Evolutionary conservation across 345 rosid genomes (phyloP).

Genomic region (Salix brachista): DNA sequence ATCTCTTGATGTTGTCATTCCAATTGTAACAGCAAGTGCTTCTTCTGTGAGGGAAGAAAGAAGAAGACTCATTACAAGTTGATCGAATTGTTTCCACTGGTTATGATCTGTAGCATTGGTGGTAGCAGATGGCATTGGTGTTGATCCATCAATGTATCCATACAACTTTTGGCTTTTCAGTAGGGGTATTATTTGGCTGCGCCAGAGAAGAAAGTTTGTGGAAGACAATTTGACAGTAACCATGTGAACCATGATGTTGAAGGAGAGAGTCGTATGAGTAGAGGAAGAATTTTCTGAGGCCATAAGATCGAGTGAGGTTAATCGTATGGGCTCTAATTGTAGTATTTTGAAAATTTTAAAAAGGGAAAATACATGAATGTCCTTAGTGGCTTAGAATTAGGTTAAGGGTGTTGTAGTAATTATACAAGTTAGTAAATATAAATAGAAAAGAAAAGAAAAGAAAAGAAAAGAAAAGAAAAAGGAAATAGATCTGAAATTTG

Average conservation of each 20-base stretch:
- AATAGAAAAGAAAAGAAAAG: no score
- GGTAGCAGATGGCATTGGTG: accelerated
- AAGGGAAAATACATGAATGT: no score
- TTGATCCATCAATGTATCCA: background rate
- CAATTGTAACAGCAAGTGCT: background rate
- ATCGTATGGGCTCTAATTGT: background rate
- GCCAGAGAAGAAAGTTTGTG: background rate
- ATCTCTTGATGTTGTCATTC: background rate
- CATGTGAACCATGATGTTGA: background rate
- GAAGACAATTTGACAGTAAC: background rate
- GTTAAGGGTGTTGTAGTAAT: no score
- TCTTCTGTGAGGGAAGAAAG: background rate
- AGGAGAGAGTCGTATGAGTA: background rate
- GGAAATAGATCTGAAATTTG: no score
- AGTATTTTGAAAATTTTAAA: no score
- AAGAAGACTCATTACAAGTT: background rate
- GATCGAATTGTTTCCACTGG: background rate
- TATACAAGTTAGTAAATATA: no score
- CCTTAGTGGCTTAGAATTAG: no score
- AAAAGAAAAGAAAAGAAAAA: no score
- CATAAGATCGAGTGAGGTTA: background rate
- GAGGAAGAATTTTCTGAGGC: background rate
- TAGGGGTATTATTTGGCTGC: accelerated
- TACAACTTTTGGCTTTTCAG: background rate
- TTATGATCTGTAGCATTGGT: background rate